phyloP scores from a whole-genome alignment of 257 asterid genomes.

The Leptodermis oblonga region DNA sequence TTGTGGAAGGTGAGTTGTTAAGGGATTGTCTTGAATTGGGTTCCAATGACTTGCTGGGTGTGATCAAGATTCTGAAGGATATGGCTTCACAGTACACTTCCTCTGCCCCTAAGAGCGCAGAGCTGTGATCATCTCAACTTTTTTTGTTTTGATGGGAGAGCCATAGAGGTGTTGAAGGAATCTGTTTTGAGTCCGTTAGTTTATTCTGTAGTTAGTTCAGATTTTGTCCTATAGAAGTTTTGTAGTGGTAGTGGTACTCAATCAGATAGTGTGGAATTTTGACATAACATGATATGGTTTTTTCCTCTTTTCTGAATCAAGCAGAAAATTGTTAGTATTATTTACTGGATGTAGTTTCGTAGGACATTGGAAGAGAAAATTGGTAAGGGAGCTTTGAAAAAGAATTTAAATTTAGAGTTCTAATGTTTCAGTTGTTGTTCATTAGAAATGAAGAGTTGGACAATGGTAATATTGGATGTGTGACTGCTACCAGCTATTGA shows the following conservation, averaged over 20 bases:
- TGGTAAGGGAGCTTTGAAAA: background rate
- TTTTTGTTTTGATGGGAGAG: background rate
- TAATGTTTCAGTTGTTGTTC: background rate
- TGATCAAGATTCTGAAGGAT: constrained; percentile 53
- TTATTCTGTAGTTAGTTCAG: background rate
- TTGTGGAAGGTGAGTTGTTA: constrained; percentile 60
- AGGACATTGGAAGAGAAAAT: background rate
- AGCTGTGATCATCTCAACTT: constrained; percentile 34
- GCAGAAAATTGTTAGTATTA: background rate
- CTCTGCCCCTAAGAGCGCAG: constrained; percentile 34
- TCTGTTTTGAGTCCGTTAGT: background rate
- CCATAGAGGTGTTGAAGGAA: background rate
- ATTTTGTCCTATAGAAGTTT: constrained; percentile 1
- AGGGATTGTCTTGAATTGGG: constrained; percentile 80
- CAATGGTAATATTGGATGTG: too few species aligned
- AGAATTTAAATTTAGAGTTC: too few species aligned
- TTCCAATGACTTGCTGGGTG: constrained; percentile 46
- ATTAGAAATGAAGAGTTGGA: too few species aligned
- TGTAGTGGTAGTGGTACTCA: background rate
- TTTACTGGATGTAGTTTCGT: background rate
- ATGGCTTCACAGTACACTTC: constrained; percentile 44
- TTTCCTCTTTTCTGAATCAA: background rate
- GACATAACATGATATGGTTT: too few species aligned
- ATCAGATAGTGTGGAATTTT: background rate
- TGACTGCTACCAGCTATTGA: too few species aligned